Evolutionary conservation across 78 protist species (phyloP).

Genomic region (Tieghemostelium lacteum): DNA sequence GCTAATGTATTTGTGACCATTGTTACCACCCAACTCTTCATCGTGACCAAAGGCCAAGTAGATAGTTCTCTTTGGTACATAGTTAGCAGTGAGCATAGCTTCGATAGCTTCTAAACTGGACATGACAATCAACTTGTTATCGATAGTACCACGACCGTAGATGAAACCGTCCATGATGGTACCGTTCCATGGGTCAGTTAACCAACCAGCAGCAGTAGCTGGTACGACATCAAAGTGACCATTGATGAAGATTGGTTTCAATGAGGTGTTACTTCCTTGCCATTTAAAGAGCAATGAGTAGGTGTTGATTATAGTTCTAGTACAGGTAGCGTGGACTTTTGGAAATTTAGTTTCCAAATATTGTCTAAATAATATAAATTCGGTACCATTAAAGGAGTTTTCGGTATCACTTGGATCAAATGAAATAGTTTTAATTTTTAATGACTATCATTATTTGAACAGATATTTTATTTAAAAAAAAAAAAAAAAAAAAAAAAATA

Average conservation of each 20-base stretch:
- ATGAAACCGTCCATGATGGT: slow-evolving; percentile 15
- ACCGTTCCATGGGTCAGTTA: slow-evolving; percentile 20
- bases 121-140: slow-evolving; percentile 44
- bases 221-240: slow-evolving; percentile 69
- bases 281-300: slow-evolving; percentile 38
- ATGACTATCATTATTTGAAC: slow-evolving; percentile 11
- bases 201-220: slow-evolving; percentile 1
- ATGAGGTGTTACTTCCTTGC: slow-evolving; percentile 15
- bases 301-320: not conserved
- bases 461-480: not conserved
- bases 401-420: slow-evolving; percentile 6
- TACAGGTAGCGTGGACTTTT: slow-evolving; percentile 1
- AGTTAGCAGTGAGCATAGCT: not conserved
- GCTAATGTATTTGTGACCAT: slow-evolving; percentile 19
- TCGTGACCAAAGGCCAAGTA: slow-evolving; percentile 57
- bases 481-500: no score
- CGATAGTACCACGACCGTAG: slow-evolving; percentile 59
- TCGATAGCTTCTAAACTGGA: slow-evolving; percentile 40
- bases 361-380: not conserved
- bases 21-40: slow-evolving; percentile 40
- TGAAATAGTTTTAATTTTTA: slow-evolving; percentile 46
- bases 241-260: slow-evolving; percentile 39
- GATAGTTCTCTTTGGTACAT: slow-evolving; percentile 34
- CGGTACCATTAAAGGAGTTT: not conserved
- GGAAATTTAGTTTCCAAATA: slow-evolving; percentile 30